Evolutionary conservation across 139 green algal species (phyloP).

Genomic region (Tetradesmus obliquus): DNA sequence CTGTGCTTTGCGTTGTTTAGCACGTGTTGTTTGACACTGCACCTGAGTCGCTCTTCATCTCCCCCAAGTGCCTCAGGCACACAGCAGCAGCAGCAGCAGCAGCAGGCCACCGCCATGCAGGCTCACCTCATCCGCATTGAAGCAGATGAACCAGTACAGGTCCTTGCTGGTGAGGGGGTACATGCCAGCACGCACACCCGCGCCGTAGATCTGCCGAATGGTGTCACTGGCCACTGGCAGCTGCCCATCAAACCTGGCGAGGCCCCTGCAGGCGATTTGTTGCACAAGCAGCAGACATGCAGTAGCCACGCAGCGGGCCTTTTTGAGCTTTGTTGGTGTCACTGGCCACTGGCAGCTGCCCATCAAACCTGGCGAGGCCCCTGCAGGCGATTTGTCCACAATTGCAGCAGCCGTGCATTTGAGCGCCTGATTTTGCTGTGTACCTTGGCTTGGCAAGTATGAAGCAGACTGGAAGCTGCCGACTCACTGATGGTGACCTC

Average conservation of each 20-base stretch:
- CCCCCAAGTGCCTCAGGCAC: too few relatives aligned
- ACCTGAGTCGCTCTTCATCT: too few relatives aligned
- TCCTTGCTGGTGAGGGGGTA: slow-evolving; percentile 69
- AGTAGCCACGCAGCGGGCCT: too few relatives aligned
- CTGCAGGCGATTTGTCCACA: slow-evolving; percentile 33
- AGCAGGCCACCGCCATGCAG: neutral
- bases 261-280: slow-evolving; percentile 46
- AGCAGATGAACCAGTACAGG: slow-evolving; percentile 81
- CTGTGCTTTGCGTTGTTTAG: too few relatives aligned
- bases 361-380: slow-evolving; percentile 51
- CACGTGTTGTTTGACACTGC: too few relatives aligned
- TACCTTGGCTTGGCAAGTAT: too few relatives aligned
- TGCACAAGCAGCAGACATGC: neutral
- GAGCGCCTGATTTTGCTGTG: too few relatives aligned
- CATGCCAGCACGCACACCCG: slow-evolving; percentile 66
- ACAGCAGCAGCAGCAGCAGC: neutral
- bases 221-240: slow-evolving; percentile 42
- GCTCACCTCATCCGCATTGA: slow-evolving; percentile 51
- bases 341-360: slow-evolving; percentile 15
- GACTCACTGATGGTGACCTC: too few relatives aligned
- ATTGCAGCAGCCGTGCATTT: too few relatives aligned
- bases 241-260: slow-evolving; percentile 45
- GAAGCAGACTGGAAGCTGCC: too few relatives aligned
- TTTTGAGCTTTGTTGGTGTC: slow-evolving; percentile 42
- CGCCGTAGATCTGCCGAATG: slow-evolving; percentile 37